Evolutionary conservation across 1,284 basidiomycete genomes (phyloP).

Genomic region (Apiotrichum veenhuisii): DNA sequence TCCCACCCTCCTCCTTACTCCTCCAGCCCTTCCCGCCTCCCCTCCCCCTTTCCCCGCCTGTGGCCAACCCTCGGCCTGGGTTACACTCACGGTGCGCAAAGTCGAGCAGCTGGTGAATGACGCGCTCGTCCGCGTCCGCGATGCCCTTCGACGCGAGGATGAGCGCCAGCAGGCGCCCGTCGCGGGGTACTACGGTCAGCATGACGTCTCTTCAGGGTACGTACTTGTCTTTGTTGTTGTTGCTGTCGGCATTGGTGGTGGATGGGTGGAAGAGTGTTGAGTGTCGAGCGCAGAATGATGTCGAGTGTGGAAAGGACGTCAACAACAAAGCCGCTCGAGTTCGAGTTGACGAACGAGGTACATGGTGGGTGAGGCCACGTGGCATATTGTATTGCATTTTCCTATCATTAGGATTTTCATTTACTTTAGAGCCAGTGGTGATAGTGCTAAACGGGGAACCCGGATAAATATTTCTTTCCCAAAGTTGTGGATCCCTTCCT

Average conservation of each 20-base stretch:
- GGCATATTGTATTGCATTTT: background rate
- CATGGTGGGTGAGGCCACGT: background rate
- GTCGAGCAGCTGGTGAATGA: conserved; percentile 90
- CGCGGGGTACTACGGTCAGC: conserved; percentile 59
- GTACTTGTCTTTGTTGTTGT: conserved; percentile 10
- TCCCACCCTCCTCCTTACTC: background rate
- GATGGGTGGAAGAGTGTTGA: background rate
- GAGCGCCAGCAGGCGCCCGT: conserved; percentile 86
- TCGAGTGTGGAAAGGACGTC: background rate
- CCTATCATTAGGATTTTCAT: too few relatives aligned
- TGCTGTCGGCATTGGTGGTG: conserved; percentile 12
- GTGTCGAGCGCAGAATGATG: background rate
- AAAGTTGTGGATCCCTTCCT: background rate
- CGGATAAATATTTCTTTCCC: too few relatives aligned
- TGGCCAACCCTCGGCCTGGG: too few relatives aligned
- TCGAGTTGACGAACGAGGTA: too few relatives aligned
- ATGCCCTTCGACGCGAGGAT: conserved; percentile 92
- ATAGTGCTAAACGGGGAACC: too few relatives aligned
- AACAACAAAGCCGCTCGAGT: too few relatives aligned
- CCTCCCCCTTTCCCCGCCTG: too few relatives aligned
- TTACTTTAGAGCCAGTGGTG: too few relatives aligned
- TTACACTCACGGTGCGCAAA: conserved; percentile 71
- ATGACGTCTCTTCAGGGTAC: background rate
- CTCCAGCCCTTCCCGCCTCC: background rate
- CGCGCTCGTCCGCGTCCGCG: conserved; percentile 87